phyloP scores from a whole-genome alignment of 1,139 yeast species.

The Protomyces inundatus region DNA sequence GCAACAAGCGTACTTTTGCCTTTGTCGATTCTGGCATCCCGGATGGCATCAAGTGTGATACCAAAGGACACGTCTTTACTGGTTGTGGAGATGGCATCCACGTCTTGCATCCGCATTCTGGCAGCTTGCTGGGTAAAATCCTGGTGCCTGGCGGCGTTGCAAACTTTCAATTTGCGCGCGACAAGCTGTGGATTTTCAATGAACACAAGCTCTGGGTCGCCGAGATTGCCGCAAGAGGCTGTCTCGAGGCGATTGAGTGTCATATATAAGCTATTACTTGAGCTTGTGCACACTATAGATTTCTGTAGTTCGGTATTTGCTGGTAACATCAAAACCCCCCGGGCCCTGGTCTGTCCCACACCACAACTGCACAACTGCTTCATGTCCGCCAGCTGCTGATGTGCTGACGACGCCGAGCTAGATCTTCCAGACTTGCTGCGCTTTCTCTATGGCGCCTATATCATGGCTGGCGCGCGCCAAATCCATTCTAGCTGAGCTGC shows the following conservation, averaged over 20 bases:
- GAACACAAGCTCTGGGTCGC: constrained; percentile 25
- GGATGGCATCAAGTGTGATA: constrained; percentile 37
- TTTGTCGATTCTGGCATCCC: constrained; percentile 35
- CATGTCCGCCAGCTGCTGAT: too few relatives aligned
- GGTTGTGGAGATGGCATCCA: constrained; percentile 37
- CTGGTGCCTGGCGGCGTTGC: constrained; percentile 35
- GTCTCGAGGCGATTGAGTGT: constrained; percentile 28
- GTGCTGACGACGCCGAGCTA: too few relatives aligned
- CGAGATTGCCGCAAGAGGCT: constrained; percentile 22
- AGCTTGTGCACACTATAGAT: too few relatives aligned
- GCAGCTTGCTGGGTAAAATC: constrained; percentile 36
- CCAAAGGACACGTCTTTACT: constrained; percentile 36
- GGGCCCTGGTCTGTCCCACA: too few relatives aligned
- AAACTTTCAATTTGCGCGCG: constrained; percentile 34
- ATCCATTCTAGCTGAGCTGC: background rate
- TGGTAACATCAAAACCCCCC: too few relatives aligned
- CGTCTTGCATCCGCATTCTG: constrained; percentile 36
- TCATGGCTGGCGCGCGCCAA: too few relatives aligned
- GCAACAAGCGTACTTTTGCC: constrained; percentile 9
- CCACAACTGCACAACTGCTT: too few relatives aligned
- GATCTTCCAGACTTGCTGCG: too few relatives aligned
- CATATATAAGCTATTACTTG: background rate
- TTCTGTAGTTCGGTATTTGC: too few relatives aligned
- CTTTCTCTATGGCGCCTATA: too few relatives aligned
- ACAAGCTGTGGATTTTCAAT: constrained; percentile 30